Evolutionary conservation across 495 filamentous ascomycete species (phyloP).

Genomic region (Podospora pseudopauciseta): DNA sequence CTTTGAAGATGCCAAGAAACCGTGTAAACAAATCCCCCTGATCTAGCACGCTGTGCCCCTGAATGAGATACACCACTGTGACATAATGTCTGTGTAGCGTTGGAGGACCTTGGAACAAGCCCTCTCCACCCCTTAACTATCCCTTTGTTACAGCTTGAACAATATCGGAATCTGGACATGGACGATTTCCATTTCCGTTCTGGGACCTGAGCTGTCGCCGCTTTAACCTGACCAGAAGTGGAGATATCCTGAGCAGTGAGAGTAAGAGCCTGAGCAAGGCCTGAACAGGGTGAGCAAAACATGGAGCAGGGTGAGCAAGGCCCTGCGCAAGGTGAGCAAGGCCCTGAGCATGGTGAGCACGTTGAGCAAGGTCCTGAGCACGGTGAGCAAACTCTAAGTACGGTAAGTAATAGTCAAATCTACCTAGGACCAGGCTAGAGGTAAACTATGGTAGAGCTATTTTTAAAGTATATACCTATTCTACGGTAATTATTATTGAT

Average conservation of each 20-base stretch:
- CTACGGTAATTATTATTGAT: neutral
- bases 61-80: no score
- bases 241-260: neutral
- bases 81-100: no score
- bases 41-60: no score
- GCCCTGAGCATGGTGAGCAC: neutral
- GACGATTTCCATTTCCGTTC: neutral
- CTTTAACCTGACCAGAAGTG: slow-evolving; percentile 1
- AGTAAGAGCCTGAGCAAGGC: neutral
- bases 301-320: neutral
- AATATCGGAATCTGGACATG: neutral
- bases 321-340: neutral
- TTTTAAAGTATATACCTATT: neutral
- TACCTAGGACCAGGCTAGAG: neutral
- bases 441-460: neutral
- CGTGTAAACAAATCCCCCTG: no score
- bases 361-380: neutral
- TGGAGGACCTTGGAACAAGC: no score
- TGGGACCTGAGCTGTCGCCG: neutral
- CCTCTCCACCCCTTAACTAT: no score
- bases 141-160: neutral
- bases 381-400: neutral
- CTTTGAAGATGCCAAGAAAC: no score
- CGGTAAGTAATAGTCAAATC: neutral
- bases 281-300: neutral